These are phyloP conservation scores for Zancudomyces culisetae DNA, from an alignment of 371 early-diverging fungal species.

Conservation along the genomic window DNA sequence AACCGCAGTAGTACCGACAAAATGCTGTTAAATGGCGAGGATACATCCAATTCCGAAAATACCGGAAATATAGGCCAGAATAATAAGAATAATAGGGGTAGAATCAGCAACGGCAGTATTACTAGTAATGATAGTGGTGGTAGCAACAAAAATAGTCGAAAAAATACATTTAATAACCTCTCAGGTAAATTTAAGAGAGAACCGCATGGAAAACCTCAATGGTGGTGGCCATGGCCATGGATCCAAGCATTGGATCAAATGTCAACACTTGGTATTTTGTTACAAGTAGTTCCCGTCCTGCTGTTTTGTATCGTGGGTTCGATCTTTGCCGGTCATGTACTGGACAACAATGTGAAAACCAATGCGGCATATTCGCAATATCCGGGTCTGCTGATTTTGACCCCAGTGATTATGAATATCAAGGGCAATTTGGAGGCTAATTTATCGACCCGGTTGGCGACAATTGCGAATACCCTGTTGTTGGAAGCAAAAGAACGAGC, in stretches of 20 bases:
- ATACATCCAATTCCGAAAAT: no score
- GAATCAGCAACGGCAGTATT: neutral
- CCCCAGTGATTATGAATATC: constrained; percentile 61
- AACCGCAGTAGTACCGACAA: neutral
- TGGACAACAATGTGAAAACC: constrained; percentile 48
- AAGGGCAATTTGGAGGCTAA: constrained; percentile 83
- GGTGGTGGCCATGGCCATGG: neutral
- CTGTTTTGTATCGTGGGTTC: constrained; percentile 51
- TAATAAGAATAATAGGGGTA: no score
- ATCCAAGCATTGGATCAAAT: neutral
- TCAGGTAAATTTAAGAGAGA: neutral
- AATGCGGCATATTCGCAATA: constrained; percentile 31
- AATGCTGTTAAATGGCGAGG: neutral
- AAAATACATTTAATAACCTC: neutral
- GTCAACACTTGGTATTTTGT: constrained; percentile 7
- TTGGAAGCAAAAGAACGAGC: constrained; percentile 13
- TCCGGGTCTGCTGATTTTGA: constrained; percentile 58
- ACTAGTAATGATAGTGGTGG: neutral
- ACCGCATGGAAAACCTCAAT: neutral
- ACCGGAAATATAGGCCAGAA: no score
- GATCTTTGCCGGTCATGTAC: constrained; percentile 42
- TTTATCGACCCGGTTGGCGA: constrained; percentile 59
- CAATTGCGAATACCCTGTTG: constrained; percentile 29
- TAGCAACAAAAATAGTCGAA: neutral
- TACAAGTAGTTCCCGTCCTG: constrained; percentile 48